These are phyloP conservation scores for Aspergillus quadrilineatus DNA, from an alignment of 2,329 filamentous ascomycete genomes.

Conservation along the genomic window DNA sequence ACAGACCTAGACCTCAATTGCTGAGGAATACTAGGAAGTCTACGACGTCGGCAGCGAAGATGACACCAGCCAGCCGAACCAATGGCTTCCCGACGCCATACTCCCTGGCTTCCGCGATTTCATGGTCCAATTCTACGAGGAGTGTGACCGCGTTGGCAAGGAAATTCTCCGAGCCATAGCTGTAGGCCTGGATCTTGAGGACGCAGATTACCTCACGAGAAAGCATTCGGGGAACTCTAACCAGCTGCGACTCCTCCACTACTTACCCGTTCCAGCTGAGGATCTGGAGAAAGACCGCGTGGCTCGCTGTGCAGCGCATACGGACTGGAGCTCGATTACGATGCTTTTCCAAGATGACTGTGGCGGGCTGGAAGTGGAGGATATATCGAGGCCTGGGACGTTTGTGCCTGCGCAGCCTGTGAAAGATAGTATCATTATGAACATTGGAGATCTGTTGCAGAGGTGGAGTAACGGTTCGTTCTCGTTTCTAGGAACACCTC, in stretches of 20 bases:
- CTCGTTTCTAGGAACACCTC: background rate
- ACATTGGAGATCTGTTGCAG: slow-evolving; percentile 52
- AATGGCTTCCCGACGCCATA: slow-evolving; percentile 49
- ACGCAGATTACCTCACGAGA: slow-evolving; percentile 46
- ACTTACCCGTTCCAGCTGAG: slow-evolving; percentile 50
- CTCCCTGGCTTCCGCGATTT: slow-evolving; percentile 51
- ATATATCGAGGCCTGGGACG: slow-evolving; percentile 37
- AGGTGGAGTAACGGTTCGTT: slow-evolving; percentile 50
- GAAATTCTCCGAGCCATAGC: slow-evolving; percentile 50
- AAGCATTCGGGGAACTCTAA: slow-evolving; percentile 59
- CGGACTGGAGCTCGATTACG: slow-evolving; percentile 56
- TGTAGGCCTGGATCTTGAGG: slow-evolving; percentile 48
- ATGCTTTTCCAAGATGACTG: slow-evolving; percentile 56
- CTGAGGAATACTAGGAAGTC: slow-evolving; percentile 44
- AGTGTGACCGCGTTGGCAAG: slow-evolving; percentile 45
- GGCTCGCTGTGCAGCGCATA: slow-evolving; percentile 54
- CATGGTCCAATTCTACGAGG: slow-evolving; percentile 52
- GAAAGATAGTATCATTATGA: slow-evolving; percentile 48
- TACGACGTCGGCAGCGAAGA: slow-evolving; percentile 54
- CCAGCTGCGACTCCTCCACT: slow-evolving; percentile 62
- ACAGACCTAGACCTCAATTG: background rate
- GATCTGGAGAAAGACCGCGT: slow-evolving; percentile 45
- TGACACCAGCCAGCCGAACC: slow-evolving; percentile 48
- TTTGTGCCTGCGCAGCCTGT: slow-evolving; percentile 45
- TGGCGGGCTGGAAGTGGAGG: slow-evolving; percentile 54